phyloP scores from a whole-genome alignment of 352 stramenopile genomes.

The Pythium rhizo-oryzae region DNA sequence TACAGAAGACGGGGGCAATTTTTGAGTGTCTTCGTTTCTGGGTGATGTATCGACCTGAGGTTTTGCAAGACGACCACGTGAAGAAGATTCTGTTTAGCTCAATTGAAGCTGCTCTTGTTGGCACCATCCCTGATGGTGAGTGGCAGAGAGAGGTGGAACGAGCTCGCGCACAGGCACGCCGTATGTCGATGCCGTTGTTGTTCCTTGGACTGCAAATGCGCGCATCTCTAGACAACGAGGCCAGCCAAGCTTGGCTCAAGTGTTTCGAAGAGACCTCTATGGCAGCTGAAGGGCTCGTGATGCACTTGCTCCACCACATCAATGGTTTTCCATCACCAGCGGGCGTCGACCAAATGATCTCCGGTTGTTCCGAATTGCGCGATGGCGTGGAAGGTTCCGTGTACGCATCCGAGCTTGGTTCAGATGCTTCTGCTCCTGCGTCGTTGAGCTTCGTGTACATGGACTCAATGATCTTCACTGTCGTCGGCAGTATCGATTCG shows the following conservation, averaged over 20 bases:
- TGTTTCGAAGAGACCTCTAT: conserved; percentile 87
- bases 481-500: conserved; percentile 81
- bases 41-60: conserved; percentile 77
- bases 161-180: conserved; percentile 55
- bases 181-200: conserved; percentile 83
- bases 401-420: conserved; percentile 10
- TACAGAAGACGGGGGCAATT: conserved; percentile 83
- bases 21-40: conserved; percentile 88
- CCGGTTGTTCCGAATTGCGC: conserved; percentile 71
- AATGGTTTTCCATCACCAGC: conserved; percentile 85
- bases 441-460: conserved; percentile 89
- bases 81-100: conserved; percentile 87
- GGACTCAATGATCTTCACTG: conserved; percentile 85
- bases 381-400: conserved; percentile 36
- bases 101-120: conserved; percentile 85
- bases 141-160: conserved; percentile 84
- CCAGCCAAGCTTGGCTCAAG: conserved; percentile 71
- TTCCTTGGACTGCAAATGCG: conserved; percentile 88
- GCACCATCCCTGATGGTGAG: conserved; percentile 73
- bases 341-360: conserved; percentile 85
- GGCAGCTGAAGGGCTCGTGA: conserved; percentile 76
- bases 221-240: conserved; percentile 73
- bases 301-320: conserved; percentile 87
- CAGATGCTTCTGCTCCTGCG: conserved; percentile 33
- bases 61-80: conserved; percentile 77